Base-by-base conservation (phyloP, 1,284 basidiomycete genomes). In the Pyrrhoderma noxium region DNA sequence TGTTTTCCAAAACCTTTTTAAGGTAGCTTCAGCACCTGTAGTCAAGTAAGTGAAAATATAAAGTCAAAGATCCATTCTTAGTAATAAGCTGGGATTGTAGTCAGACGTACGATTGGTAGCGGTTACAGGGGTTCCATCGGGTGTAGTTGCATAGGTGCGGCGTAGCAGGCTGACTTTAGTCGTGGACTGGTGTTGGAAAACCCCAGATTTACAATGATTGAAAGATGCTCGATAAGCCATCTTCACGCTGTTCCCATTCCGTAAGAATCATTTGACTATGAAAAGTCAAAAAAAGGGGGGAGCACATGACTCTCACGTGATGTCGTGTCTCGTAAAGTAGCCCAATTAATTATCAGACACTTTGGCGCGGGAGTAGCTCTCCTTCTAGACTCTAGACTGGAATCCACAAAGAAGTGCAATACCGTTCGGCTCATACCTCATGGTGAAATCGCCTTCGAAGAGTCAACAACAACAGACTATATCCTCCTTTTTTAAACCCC, bases 1-100 rank as follows among this genome's bases (percentile, higher is more conserved):
- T 1, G 76, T 79, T 63, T 93, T 93, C 93, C 93, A 97, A 65
- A 97, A 97, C 23, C 93, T 74, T 56, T 85, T 85, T 65, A 91
- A 70, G 1, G 88, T 89, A 34, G 80, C 77, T 67, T 95, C 89
- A 14, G 90, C 91, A 58, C 85, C 93, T 94, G 62, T 0, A 52
- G n/a, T n/a, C n/a, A n/a, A n/a, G n/a, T n/a, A n/a, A n/a, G n/a
- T n/a, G n/a, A n/a, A 7, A n/a, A 25, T 27, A 23, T 19, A 19
- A 43, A n/a, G 16, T 19, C 9, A 0, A 36, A 25, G 37, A 47
- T 19, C 47, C 19, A n/a, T 45, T 27, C 16, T 44, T 8, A 27
- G 41, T 35, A 47, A 22, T 31, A 11, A 31, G 27, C 27, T 31
- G 11, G 11, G 27, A 11, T 5, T 31, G 37, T 38, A 41, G 41